A percentile compares a stretch with the other conserved stretches of the same genome.
These are phyloP conservation scores for Candida hispaniensis DNA, from an alignment of 805 yeast species.

Conservation along the genomic window DNA sequence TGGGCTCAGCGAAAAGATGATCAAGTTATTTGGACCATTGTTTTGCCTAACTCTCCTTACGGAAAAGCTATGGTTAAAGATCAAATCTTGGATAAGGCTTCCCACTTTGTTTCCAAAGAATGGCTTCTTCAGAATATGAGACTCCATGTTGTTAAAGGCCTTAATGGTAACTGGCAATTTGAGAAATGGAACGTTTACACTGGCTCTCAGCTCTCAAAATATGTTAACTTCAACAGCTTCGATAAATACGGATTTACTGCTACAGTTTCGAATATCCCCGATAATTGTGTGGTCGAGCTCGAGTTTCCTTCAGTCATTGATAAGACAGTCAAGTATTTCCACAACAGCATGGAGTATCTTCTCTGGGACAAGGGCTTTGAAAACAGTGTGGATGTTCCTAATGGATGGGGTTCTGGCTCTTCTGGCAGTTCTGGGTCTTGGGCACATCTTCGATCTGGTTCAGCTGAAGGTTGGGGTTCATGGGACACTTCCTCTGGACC, in stretches of 20 bases:
- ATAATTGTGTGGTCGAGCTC: constrained; percentile 4
- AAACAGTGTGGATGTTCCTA: background rate
- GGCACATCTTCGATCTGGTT: background rate
- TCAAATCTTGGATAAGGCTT: background rate
- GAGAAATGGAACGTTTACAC: background rate
- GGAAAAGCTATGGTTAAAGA: constrained; percentile 2
- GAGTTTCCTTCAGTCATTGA: constrained; percentile 2
- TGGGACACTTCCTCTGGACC: background rate
- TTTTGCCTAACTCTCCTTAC: constrained; percentile 2
- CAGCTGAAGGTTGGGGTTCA: constrained; percentile 4
- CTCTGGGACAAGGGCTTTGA: constrained; percentile 6
- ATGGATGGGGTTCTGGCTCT: background rate
- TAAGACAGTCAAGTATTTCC: background rate
- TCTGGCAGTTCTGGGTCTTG: constrained; percentile 1
- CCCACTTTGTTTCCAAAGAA: constrained; percentile 2
- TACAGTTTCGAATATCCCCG: constrained; percentile 2
- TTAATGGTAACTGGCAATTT: constrained; percentile 3
- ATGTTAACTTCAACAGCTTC: constrained; percentile 1
- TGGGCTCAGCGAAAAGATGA: constrained; percentile 1
- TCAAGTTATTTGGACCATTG: background rate
- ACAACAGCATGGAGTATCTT: constrained; percentile 7
- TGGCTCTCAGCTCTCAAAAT: constrained; percentile 1
- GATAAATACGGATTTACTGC: background rate
- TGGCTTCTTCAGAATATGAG: constrained; percentile 3
- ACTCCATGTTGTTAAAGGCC: background rate